phyloP scores from a whole-genome alignment of 306 rosid species.

The Glycine tomentella region DNA sequence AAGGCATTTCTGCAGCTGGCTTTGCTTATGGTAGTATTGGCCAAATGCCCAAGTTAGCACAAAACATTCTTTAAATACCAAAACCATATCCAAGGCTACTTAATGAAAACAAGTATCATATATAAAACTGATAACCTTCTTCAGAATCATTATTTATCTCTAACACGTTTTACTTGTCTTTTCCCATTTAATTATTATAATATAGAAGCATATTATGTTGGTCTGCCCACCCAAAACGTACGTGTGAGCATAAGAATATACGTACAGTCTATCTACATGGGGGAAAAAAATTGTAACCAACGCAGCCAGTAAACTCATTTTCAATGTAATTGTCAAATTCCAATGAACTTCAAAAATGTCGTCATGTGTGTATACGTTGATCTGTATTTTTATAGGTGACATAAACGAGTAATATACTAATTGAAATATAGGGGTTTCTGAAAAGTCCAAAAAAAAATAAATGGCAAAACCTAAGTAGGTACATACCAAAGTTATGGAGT shows the following conservation, averaged over 20 bases:
- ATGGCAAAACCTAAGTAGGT: slow-evolving; percentile 20
- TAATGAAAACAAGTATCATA: background rate
- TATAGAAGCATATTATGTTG: background rate
- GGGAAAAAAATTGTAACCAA: too few relatives aligned
- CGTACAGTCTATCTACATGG: too few relatives aligned
- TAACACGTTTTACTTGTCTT: too few relatives aligned
- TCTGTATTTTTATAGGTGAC: too few relatives aligned
- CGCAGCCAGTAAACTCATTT: background rate
- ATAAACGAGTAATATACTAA: background rate
- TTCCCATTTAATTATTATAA: background rate
- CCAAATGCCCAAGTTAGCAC: background rate
- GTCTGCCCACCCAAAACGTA: background rate
- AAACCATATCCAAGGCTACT: background rate
- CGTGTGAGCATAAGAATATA: background rate
- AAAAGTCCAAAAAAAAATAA: background rate
- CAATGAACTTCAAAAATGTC: too few relatives aligned
- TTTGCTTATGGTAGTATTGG: background rate
- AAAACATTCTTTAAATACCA: background rate
- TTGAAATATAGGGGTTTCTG: background rate
- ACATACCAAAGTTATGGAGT: slow-evolving; percentile 14
- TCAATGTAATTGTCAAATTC: background rate
- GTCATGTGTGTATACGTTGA: too few relatives aligned
- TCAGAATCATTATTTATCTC: background rate
- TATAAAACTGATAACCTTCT: background rate
- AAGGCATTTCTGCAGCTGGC: background rate